Base-by-base conservation (phyloP, 1,284 basidiomycete species). In the Trichosporon coremiiforme region DNA sequence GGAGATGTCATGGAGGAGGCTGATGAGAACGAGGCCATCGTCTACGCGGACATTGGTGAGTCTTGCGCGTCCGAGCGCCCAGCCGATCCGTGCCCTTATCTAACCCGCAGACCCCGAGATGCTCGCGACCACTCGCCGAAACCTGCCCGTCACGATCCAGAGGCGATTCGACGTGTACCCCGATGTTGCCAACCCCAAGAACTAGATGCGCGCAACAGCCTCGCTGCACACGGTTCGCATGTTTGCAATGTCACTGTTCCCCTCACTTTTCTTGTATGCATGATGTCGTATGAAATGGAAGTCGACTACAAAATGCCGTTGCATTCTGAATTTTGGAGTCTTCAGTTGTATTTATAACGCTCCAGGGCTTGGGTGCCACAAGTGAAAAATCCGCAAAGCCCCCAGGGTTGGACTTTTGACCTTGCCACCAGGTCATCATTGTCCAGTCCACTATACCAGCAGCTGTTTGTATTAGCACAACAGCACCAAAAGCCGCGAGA, bases 101-200 rank as follows among this genome's bases (percentile, higher is more conserved):
- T 66, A 45, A 67, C 45, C 15, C 7, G 33, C 82, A 95, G 94
- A 95, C 77, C 88, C 93, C 7, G 85, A 89, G 70, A 80, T 86
- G 64, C 86, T 94, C 73, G 79, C 87, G 50, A 88, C 89, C 5
- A 90, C 93, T 9, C 87, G 95, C 53, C 86, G 87, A 67, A 91
- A 91, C 13, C 92, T 96, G 68, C 94, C 94, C 13, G 92, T 98
- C 20, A 94, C 92, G 0, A 87, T 85, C 25, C 95, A 98, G 82
- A 85, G 94, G 70, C 88, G 95, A 68, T 97, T 96, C 79, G 95
- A 96, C 83, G 92, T 96, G 66, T 98, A 97, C 80, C 85, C 87
- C 4, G 90, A 95, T 80, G 88, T 95, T 64, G 67, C 81, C 35
- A 60, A 60, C 55, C 70, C 70, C 15, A 47, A 25, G 55, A 66